A percentile compares a stretch with the other conserved stretches of the same genome.
phyloP scores from a whole-genome alignment of 352 stramenopile genomes.

The Phytophthora syringae region DNA sequence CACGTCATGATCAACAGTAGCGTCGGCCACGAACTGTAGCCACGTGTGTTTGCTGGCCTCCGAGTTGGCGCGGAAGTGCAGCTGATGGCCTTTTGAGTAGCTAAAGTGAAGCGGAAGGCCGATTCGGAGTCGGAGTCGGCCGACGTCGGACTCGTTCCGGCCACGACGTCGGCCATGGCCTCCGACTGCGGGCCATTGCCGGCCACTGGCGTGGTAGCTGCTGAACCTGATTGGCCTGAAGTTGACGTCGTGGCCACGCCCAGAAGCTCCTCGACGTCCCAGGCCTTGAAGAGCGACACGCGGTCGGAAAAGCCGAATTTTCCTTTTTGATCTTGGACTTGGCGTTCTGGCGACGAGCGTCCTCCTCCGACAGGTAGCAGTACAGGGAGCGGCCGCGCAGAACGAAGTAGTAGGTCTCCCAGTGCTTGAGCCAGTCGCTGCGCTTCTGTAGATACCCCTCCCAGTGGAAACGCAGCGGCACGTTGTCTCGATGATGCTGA shows the following conservation, averaged over 20 bases:
- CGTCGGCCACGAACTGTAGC: conserved; percentile 79
- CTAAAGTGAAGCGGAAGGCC: conserved; percentile 82
- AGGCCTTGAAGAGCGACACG: conserved; percentile 76
- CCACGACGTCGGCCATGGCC: neutral
- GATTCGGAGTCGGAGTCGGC: conserved; percentile 28
- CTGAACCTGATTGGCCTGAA: neutral
- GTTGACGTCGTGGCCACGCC: neutral
- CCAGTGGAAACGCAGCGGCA: conserved; percentile 76
- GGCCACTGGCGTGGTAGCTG: conserved; percentile 19
- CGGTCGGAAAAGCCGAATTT: conserved; percentile 87
- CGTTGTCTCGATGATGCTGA: conserved; percentile 38
- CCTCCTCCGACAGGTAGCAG: conserved; percentile 86
- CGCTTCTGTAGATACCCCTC: conserved; percentile 89
- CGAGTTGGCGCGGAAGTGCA: conserved; percentile 88
- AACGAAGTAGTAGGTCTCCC: conserved; percentile 91
- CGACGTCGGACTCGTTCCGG: conserved; percentile 5
- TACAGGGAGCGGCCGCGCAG: conserved; percentile 73
- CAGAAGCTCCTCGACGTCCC: conserved; percentile 65
- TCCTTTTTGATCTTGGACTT: conserved; percentile 92
- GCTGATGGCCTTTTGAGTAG: conserved; percentile 85
- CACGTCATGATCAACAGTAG: conserved; percentile 58
- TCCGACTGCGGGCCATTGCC: conserved; percentile 1
- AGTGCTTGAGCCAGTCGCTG: conserved; percentile 91
- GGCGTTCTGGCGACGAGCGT: conserved; percentile 72
- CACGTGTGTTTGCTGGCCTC: conserved; percentile 83